Base-by-base conservation (phyloP, 345 rosid species). In the Theobroma cacao region DNA sequence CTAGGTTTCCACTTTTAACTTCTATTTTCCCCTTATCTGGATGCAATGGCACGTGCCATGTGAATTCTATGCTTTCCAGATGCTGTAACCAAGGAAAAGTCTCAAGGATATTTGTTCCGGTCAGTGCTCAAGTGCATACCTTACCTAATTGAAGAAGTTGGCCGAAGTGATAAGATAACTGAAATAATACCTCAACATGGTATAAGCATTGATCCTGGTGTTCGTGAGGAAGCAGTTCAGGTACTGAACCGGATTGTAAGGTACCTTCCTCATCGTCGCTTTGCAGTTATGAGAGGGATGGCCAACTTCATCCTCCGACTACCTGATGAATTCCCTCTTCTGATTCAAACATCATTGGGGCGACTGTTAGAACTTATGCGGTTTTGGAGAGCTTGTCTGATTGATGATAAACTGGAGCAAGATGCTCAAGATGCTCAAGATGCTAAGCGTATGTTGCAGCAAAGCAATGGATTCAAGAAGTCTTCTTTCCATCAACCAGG, bases 131-230 rank as follows among this genome's bases (percentile, higher is more conserved):
- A 92, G 88, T 96, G 99, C 86, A 96, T 94, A 86, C 99, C 99
- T 31, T 92, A 89, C 79, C 87, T 96, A 83, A 94, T 94, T 52
- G 97, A 94, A 86, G 99, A 94, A 91, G 99, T 94, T 85, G 95
- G 99, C 60, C 91, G 99, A 87, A 92, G 87, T 79, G 99, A 94
- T 86, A 96, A 92, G 89, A 92, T 96, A 72, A 88, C 98, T 22
- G 99, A 96, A 86, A 92, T 96, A 81, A 96, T 96, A 86, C 99
- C 99, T 81, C 97, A 92, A 84, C 98, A 96, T 84, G 99, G 99
- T 75, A 92, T 96, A 87, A 94, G 98, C 83, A 89, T 92, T 61
- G 99, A 96, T 85, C 98, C 99, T 63, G 97, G 97, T 63, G 99
- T 96, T 48, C 99, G 99, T 62, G 99, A 94, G 85, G 99, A 96